Percentiles rank a stretch among this genome's conserved stretches.
These are phyloP conservation scores for Setaria italica DNA, from an alignment of 202 grass and related monocot species.

Conservation along the genomic window DNA sequence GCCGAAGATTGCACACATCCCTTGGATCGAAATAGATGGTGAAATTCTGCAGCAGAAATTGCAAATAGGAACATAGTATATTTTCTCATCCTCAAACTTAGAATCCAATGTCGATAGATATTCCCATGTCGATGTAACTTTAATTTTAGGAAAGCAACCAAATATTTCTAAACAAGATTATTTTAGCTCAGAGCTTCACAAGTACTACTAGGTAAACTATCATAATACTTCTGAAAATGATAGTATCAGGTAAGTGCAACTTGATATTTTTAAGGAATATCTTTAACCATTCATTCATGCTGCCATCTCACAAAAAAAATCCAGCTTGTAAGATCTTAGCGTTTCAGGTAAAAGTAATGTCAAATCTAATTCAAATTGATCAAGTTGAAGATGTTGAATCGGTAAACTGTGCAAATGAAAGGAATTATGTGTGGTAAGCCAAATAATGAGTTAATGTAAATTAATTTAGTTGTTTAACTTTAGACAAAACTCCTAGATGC, in stretches of 20 bases:
- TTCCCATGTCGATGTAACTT: constrained; percentile 5
- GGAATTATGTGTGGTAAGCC: neutral
- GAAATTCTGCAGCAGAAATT: constrained; percentile 42
- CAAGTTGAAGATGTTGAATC: neutral
- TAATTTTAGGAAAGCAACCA: neutral
- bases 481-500: constrained; percentile 4
- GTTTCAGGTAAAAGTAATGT: constrained; percentile 1
- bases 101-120: neutral
- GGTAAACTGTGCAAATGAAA: constrained; percentile 1
- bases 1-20: constrained; percentile 50
- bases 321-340: neutral
- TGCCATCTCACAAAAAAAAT: neutral
- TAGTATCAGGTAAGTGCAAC: neutral
- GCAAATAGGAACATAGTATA: neutral
- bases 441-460: neutral
- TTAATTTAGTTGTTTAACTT: neutral
- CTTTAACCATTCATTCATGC: neutral
- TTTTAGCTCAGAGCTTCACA: neutral
- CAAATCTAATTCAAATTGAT: constrained; percentile 25
- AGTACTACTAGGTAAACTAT: neutral
- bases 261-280: neutral
- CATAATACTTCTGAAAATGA: constrained; percentile 6
- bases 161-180: neutral
- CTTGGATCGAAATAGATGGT: constrained; percentile 53
- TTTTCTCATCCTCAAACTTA: constrained; percentile 1